Evolutionary conservation across 768 basidiomycete genomes (phyloP).

Genomic region (Leccinum barrowsii): DNA sequence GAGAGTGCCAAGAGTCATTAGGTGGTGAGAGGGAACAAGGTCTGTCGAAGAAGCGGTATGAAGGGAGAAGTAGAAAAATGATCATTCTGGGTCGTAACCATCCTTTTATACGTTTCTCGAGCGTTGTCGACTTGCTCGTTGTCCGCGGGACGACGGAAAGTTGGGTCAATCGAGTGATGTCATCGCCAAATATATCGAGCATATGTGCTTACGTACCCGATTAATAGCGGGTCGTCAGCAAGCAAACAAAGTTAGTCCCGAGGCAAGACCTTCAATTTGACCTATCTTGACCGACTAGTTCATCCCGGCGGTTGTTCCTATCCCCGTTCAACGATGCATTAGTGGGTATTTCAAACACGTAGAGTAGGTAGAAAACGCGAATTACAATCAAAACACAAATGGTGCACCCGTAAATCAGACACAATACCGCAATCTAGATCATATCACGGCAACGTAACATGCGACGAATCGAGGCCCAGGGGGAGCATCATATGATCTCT

Average conservation of each 20-base stretch:
- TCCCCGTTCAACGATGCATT: background rate
- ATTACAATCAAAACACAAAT: background rate
- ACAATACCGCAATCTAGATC: background rate
- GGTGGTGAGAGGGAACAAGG: background rate
- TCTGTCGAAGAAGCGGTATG: background rate
- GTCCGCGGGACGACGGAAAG: no score
- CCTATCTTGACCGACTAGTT: background rate
- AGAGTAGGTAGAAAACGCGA: background rate
- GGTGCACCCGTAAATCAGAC: background rate
- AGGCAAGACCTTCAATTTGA: background rate
- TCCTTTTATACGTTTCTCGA: background rate
- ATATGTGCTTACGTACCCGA: background rate
- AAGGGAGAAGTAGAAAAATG: background rate
- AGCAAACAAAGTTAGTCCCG: background rate
- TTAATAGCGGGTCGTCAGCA: background rate
- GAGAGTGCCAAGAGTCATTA: no score
- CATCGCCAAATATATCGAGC: background rate
- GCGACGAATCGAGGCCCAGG: constrained; percentile 44
- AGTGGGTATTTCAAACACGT: background rate
- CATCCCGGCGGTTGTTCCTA: background rate
- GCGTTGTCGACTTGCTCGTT: background rate
- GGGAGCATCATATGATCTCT: constrained; percentile 55
- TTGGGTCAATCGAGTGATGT: background rate
- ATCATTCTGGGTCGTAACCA: background rate
- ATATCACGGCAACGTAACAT: constrained; percentile 18